Conservation (phyloP, 2,329 filamentous ascomycete species). For the Huntiella savannae region DNA sequence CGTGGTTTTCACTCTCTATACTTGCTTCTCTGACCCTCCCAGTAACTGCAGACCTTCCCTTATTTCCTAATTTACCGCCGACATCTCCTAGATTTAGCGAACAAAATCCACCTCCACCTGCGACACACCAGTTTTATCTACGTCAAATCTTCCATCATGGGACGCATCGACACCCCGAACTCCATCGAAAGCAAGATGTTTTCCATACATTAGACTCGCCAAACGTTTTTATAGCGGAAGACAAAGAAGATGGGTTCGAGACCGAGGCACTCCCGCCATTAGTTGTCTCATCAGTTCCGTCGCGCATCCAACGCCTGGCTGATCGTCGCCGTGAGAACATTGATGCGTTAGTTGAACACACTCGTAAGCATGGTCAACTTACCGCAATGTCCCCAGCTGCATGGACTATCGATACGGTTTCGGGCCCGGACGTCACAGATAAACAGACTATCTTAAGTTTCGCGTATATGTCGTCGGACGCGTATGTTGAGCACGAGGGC, state of each 20-base stretch:
- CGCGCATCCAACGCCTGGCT: conserved; percentile 60
- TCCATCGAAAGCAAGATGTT: conserved; percentile 64
- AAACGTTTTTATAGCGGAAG: conserved; percentile 38
- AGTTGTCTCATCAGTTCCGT: conserved; percentile 40
- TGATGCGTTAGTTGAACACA: conserved; percentile 57
- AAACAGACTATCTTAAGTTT: conserved; percentile 68
- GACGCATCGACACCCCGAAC: conserved; percentile 53
- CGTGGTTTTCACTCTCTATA: neutral
- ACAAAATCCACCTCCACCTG: conserved; percentile 21
- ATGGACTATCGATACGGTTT: conserved; percentile 66
- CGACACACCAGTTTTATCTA: conserved; percentile 46
- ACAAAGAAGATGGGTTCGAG: conserved; percentile 37
- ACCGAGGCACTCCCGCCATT: conserved; percentile 34
- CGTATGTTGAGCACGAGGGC: conserved; percentile 58
- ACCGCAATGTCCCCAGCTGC: conserved; percentile 50
- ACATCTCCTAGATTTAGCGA: neutral
- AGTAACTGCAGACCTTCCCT: neutral
- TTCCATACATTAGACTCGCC: conserved; percentile 25
- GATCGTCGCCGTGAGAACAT: conserved; percentile 62
- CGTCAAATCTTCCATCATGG: conserved; percentile 90
- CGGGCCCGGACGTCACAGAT: conserved; percentile 66
- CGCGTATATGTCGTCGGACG: conserved; percentile 74
- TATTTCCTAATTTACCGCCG: neutral
- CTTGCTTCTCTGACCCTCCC: neutral
- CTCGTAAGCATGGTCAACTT: conserved; percentile 48